Percentiles rank a stretch among this genome's conserved stretches.
Conservation (phyloP, 108 stramenopile species). For the Bacterosira constricta region DNA sequence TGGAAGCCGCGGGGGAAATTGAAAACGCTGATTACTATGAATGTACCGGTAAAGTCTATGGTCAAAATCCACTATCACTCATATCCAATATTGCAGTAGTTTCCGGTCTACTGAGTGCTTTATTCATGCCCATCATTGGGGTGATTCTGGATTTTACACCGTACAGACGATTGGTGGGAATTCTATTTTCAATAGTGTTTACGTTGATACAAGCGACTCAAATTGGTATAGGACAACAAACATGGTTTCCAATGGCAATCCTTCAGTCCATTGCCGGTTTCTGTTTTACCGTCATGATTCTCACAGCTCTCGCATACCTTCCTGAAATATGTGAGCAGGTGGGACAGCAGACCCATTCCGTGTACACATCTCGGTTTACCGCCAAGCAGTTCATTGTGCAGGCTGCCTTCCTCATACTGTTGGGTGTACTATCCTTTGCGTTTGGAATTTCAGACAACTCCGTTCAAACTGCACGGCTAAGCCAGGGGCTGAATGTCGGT, state of each 20-base stretch:
- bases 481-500: constrained; percentile 32
- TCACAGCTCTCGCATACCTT: constrained; percentile 7
- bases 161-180: constrained; percentile 51
- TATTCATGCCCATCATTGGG: constrained; percentile 65
- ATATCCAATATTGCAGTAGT: constrained; percentile 5
- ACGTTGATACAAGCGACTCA: constrained; percentile 49
- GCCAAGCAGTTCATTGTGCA: constrained; percentile 51
- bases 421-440: constrained; percentile 29
- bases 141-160: constrained; percentile 71
- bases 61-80: neutral
- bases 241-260: constrained; percentile 69
- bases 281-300: constrained; percentile 36
- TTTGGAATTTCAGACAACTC: constrained; percentile 32
- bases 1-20: neutral
- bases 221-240: constrained; percentile 42
- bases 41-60: constrained; percentile 12
- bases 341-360: constrained; percentile 31
- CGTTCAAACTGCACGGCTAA: constrained; percentile 49
- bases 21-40: neutral
- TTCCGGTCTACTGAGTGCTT: constrained; percentile 52
- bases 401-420: constrained; percentile 46
- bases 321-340: constrained; percentile 54
- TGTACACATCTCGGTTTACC: constrained; percentile 39
- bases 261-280: constrained; percentile 60
- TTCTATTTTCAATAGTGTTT: constrained; percentile 25